phyloP scores from a whole-genome alignment of 2,329 filamentous ascomycete species.

The Neofusicoccum cordaticola region DNA sequence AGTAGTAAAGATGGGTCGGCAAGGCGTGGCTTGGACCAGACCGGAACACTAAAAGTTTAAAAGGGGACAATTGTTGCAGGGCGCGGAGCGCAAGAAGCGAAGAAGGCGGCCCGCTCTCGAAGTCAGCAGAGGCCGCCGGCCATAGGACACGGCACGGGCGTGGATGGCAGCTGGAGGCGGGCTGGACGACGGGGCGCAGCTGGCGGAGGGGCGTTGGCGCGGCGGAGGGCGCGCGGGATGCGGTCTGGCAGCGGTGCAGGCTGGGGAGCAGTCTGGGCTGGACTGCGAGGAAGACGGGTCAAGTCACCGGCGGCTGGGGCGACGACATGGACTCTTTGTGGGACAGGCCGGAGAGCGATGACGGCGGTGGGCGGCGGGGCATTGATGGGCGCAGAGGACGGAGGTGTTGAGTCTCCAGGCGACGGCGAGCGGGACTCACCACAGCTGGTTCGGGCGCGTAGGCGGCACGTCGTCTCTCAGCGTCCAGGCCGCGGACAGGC shows the following conservation, averaged over 20 bases:
- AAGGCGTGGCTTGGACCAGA: slow-evolving; percentile 8
- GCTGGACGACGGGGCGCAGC: not conserved
- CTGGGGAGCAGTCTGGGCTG: not conserved
- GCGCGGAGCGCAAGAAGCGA: slow-evolving; percentile 37
- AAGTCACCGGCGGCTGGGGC: slow-evolving; percentile 4
- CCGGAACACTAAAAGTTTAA: slow-evolving; percentile 1
- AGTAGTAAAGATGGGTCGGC: slow-evolving; percentile 11
- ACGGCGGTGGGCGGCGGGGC: not conserved
- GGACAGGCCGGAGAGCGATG: not conserved
- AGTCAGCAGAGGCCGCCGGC: not conserved
- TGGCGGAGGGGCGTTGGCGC: not conserved
- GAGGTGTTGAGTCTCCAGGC: not conserved
- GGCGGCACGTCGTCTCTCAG: not conserved
- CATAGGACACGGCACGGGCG: not conserved
- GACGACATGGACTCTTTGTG: slow-evolving; percentile 7
- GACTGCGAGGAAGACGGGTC: not conserved
- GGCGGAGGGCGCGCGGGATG: not conserved
- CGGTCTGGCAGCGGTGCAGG: not conserved
- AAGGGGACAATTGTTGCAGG: slow-evolving; percentile 36
- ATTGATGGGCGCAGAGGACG: slow-evolving; percentile 7
- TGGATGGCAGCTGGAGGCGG: not conserved
- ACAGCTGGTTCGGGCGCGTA: not conserved
- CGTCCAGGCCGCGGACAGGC: not conserved
- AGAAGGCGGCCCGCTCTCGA: slow-evolving; percentile 23
- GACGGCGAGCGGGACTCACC: not conserved